Evolutionary conservation across 2,329 filamentous ascomycete species (phyloP).

Genomic region (Aspergillus melleus): DNA sequence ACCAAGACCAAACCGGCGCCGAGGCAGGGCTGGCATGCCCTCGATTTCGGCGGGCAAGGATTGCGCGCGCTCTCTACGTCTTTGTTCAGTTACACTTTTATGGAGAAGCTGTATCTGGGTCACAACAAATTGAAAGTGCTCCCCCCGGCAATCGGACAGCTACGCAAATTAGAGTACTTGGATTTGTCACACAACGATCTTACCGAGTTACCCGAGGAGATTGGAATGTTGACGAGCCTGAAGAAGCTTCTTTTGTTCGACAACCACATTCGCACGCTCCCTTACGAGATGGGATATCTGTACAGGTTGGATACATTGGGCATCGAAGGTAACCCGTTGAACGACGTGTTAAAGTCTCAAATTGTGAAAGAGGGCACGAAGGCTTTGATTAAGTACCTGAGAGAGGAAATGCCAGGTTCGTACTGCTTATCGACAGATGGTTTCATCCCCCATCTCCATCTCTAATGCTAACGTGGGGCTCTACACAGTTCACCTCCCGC

Average conservation of each 20-base stretch:
- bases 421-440: constrained; percentile 13
- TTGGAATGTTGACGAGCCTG: constrained; percentile 95
- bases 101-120: constrained; percentile 89
- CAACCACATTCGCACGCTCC: constrained; percentile 80
- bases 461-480: background rate
- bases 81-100: constrained; percentile 83
- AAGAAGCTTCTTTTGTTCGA: constrained; percentile 85
- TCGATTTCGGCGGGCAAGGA: constrained; percentile 96
- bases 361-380: constrained; percentile 86
- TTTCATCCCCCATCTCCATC: background rate
- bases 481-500: constrained; percentile 73
- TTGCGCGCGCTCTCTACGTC: constrained; percentile 76
- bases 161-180: constrained; percentile 78
- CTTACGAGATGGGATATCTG: constrained; percentile 83
- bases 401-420: constrained; percentile 82
- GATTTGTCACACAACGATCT: constrained; percentile 90
- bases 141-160: constrained; percentile 76
- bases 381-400: constrained; percentile 76
- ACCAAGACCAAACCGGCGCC: constrained; percentile 56
- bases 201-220: constrained; percentile 76
- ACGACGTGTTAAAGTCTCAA: constrained; percentile 73
- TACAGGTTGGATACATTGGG: constrained; percentile 87
- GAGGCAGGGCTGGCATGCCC: constrained; percentile 83
- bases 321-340: constrained; percentile 86
- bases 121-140: constrained; percentile 84